A percentile compares a stretch with the other conserved stretches of the same genome.
Conservation (phyloP, 495 filamentous ascomycete species). For the Penicillium mononematosum region DNA sequence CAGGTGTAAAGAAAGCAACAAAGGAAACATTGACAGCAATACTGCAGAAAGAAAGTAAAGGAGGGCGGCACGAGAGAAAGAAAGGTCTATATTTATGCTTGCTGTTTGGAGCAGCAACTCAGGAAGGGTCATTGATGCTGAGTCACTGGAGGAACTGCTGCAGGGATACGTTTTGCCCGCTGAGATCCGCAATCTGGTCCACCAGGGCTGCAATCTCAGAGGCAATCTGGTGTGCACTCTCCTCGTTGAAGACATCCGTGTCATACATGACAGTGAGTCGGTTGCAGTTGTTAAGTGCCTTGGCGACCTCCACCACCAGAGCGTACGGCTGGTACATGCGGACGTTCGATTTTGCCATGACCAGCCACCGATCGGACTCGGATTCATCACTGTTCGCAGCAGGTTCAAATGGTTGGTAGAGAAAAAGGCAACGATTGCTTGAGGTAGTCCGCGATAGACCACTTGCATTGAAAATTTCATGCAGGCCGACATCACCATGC, state of each 20-base stretch:
- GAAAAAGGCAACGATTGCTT: conserved; percentile 14
- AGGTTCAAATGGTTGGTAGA: conserved; percentile 26
- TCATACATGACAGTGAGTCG: conserved; percentile 14
- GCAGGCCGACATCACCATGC: conserved; percentile 15
- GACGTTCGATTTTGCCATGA: conserved; percentile 21
- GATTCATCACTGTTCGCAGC: conserved; percentile 5
- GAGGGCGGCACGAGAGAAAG: too few relatives aligned
- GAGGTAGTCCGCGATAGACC: conserved; percentile 2
- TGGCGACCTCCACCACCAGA: conserved; percentile 18
- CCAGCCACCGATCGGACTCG: conserved; percentile 15
- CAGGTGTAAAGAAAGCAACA: too few relatives aligned
- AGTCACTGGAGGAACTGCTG: background rate
- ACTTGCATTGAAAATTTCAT: conserved; percentile 16
- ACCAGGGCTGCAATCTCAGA: background rate
- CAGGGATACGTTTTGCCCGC: conserved; percentile 1
- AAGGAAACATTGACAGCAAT: too few relatives aligned
- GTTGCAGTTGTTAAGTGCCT: conserved; percentile 2
- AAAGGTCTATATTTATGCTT: background rate
- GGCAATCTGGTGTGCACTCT: background rate
- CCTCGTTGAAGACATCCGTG: conserved; percentile 4
- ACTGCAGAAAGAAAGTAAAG: too few relatives aligned
- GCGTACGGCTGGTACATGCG: conserved; percentile 19
- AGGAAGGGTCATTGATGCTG: background rate
- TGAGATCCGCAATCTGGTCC: background rate
- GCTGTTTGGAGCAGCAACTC: background rate